Base-by-base conservation (phyloP, 1,284 basidiomycete genomes). In the Malassezia restricta region DNA sequence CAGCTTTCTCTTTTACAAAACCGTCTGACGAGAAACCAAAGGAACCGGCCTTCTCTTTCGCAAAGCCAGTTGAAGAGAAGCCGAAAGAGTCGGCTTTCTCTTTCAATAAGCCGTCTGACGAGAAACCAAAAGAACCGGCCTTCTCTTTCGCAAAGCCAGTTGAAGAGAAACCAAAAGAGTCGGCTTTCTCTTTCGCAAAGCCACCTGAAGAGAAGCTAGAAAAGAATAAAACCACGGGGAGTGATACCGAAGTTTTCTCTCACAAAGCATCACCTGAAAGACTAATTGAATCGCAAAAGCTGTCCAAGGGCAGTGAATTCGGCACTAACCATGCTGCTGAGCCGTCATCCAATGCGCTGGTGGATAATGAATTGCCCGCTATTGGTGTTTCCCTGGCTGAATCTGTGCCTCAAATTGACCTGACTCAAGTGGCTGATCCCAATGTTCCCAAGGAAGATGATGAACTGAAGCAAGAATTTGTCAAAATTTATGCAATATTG, bases 401-500 rank as follows among this genome's bases (percentile, higher is more conserved):
- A 4, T 8, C 38, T 2, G 46, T 48, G 28, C 46, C 46, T 5
- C 27, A 41, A 32, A 41, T 48, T 20, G 38, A 40, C 37, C 32
- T 48, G 38, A 28, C 38, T 11, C 9, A 48, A n/a, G 24, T 30
- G 0, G 15, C 15, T 8, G 17, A 17, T 12, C 27, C 46, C 2
- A 27, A 32, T 31, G 33, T 47, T 9, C 29, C 44, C 1, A 12
- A 40, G 8, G 47, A 43, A 41, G 61, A 74, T 61, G 61, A 57
- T 42, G 60, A 62, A 17, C 55, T 74, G 52, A 57, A 65, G 33
- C 58, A 62, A 37, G 59, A 67, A 43, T 67, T 71, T 64, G 31
- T 68, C 44, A 62, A 68, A 46, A 59, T 67, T 8, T 71, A 76
- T 51, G 62, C 74, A 3, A 61, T 75, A 31, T 63, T 78, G 20